phyloP scores from a whole-genome alignment of 768 basidiomycete species.

The Melanogaster broomeanus region DNA sequence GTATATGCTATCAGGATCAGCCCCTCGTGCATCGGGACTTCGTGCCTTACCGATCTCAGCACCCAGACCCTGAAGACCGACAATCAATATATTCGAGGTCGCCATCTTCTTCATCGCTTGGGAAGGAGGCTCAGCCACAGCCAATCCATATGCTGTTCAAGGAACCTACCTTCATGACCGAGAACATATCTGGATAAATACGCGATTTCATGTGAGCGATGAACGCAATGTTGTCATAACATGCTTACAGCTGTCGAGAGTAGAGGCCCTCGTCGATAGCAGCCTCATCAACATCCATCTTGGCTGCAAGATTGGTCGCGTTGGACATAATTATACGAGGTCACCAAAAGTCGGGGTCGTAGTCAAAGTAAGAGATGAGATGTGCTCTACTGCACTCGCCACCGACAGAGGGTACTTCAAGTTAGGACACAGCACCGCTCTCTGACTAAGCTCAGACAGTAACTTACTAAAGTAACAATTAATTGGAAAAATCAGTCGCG shows the following conservation, averaged over 20 bases:
- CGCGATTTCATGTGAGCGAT: conserved; percentile 21
- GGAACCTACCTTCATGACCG: conserved; percentile 82
- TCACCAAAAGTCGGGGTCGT: too few species aligned
- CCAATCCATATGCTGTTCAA: neutral
- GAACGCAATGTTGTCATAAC: conserved; percentile 12
- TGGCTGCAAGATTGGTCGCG: conserved; percentile 36
- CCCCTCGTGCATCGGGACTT: neutral
- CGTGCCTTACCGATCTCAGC: conserved; percentile 82
- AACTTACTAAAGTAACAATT: too few species aligned
- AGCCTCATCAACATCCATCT: conserved; percentile 86
- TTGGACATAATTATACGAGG: conserved; percentile 38
- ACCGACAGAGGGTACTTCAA: neutral
- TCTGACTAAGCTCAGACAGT: conserved; percentile 27
- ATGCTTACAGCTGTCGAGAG: conserved; percentile 85
- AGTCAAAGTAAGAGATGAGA: conserved; percentile 8
- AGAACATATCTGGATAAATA: conserved; percentile 75
- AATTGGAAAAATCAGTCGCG: too few species aligned
- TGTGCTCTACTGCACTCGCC: neutral
- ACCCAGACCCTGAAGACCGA: conserved; percentile 90
- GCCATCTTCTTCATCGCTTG: conserved; percentile 99
- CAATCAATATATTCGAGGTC: conserved; percentile 88
- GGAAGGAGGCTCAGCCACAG: conserved; percentile 16
- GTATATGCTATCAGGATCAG: conserved; percentile 18
- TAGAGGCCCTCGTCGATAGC: conserved; percentile 93
- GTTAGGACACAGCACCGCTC: neutral